A percentile compares a stretch with the other conserved stretches of the same genome.
These are phyloP conservation scores for Plasmopara halstedii DNA, from an alignment of 352 stramenopile species.

Conservation along the genomic window DNA sequence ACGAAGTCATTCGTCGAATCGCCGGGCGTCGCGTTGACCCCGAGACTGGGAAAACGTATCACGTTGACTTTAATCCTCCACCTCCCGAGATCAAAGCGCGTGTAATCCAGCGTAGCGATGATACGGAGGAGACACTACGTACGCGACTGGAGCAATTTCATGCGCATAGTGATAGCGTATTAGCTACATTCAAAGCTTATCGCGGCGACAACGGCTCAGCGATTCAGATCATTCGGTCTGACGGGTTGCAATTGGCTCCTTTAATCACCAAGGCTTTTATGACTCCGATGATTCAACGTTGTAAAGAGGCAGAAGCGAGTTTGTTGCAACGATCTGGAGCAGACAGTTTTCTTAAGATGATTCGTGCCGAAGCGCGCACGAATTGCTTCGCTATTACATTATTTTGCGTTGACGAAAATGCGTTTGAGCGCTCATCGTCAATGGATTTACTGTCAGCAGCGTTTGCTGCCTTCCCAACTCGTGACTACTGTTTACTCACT, in stretches of 20 bases:
- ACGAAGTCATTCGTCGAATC: conserved; percentile 93
- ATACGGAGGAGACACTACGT: conserved; percentile 89
- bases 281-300: conserved; percentile 36
- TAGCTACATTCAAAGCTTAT: conserved; percentile 33
- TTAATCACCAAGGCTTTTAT: conserved; percentile 43
- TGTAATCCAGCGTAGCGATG: conserved; percentile 87
- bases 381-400: conserved; percentile 64
- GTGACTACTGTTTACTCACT: conserved; percentile 54
- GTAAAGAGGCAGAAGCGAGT: conserved; percentile 28
- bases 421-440: conserved; percentile 30
- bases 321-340: conserved; percentile 19
- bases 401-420: conserved; percentile 46
- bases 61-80: conserved; percentile 95
- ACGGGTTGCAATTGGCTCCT: conserved; percentile 39
- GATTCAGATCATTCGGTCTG: conserved; percentile 48
- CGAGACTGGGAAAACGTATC: conserved; percentile 91
- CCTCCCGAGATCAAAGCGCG: conserved; percentile 43
- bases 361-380: conserved; percentile 29
- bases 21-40: conserved; percentile 95
- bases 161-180: conserved; percentile 51
- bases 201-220: conserved; percentile 3
- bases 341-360: conserved; percentile 18
- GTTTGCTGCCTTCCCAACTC: conserved; percentile 41
- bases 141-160: conserved; percentile 87
- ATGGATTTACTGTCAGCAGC: conserved; percentile 38